Evolutionary conservation across 2,329 filamentous ascomycete species (phyloP).

Genomic region (Colletotrichum chrysophilum): DNA sequence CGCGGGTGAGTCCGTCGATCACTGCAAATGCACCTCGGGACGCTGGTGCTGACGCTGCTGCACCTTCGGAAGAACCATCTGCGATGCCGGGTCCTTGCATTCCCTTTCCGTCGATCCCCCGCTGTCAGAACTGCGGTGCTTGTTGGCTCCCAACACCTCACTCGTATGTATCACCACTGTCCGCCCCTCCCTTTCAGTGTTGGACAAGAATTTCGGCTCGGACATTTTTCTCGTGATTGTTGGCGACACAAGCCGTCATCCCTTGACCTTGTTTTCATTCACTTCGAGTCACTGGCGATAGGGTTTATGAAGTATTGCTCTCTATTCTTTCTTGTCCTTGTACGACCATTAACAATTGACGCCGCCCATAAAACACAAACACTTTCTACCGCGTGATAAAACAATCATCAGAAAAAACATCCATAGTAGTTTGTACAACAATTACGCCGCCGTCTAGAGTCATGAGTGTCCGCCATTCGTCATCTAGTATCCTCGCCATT

Average conservation of each 20-base stretch:
- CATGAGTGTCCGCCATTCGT: constrained; percentile 4
- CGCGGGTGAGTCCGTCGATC: not conserved
- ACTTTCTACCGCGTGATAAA: constrained; percentile 13
- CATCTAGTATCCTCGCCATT: not conserved
- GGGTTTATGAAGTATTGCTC: constrained; percentile 8
- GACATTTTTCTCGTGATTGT: not conserved
- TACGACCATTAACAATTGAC: constrained; percentile 12
- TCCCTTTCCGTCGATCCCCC: constrained; percentile 8
- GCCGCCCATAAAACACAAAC: not conserved
- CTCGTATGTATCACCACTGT: constrained; percentile 16
- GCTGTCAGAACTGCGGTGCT: constrained; percentile 10
- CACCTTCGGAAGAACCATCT: not conserved
- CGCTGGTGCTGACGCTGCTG: not conserved
- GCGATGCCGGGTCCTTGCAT: constrained; percentile 23
- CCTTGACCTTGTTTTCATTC: not conserved
- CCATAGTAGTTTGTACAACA: constrained; percentile 13
- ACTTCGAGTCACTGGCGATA: not conserved
- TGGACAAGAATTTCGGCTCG: not conserved
- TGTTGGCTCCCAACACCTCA: not conserved
- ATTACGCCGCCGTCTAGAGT: constrained; percentile 19
- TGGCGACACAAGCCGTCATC: not conserved
- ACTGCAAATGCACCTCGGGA: not conserved
- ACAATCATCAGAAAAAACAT: constrained; percentile 1
- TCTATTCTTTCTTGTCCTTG: constrained; percentile 11
- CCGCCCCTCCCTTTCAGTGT: not conserved